Evolutionary conservation across 2,329 filamentous ascomycete species (phyloP).

Genomic region (Fusarium sp.): DNA sequence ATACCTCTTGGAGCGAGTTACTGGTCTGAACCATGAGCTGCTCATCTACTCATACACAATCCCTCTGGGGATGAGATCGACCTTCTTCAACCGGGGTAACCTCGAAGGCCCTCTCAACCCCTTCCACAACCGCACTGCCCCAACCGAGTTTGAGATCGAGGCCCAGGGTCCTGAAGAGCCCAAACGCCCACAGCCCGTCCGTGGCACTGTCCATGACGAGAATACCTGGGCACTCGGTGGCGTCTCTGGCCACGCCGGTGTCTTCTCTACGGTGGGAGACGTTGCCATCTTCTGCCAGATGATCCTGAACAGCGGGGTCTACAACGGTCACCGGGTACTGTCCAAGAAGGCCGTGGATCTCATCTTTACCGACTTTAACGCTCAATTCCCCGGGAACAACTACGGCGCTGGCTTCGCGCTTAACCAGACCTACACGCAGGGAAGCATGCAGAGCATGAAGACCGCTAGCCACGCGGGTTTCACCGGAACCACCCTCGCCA

Average conservation of each 20-base stretch:
- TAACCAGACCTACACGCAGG: constrained; percentile 48
- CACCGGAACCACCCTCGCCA: constrained; percentile 41
- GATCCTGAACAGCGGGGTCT: not conserved
- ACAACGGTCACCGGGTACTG: not conserved
- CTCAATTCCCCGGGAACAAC: constrained; percentile 46
- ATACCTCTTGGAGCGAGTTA: constrained; percentile 47
- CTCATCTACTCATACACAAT: constrained; percentile 51
- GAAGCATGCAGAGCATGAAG: constrained; percentile 41
- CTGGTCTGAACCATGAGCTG: constrained; percentile 48
- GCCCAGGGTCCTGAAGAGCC: constrained; percentile 46
- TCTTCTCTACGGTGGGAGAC: not conserved
- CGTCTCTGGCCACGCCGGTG: not conserved
- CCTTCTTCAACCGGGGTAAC: constrained; percentile 13
- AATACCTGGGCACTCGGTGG: not conserved
- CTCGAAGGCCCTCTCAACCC: constrained; percentile 11
- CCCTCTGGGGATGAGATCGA: constrained; percentile 3
- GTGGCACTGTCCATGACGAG: constrained; percentile 46
- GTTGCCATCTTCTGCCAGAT: not conserved
- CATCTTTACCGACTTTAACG: not conserved
- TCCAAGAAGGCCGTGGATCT: not conserved
- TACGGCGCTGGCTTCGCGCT: constrained; percentile 49
- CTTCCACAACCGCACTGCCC: constrained; percentile 7
- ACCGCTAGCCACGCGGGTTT: constrained; percentile 42
- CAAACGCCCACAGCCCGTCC: constrained; percentile 51
- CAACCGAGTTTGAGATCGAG: constrained; percentile 15